These are phyloP conservation scores for Cryptococcus jaspeensis DNA, from an alignment of 1,284 basidiomycete species.

Conservation along the genomic window DNA sequence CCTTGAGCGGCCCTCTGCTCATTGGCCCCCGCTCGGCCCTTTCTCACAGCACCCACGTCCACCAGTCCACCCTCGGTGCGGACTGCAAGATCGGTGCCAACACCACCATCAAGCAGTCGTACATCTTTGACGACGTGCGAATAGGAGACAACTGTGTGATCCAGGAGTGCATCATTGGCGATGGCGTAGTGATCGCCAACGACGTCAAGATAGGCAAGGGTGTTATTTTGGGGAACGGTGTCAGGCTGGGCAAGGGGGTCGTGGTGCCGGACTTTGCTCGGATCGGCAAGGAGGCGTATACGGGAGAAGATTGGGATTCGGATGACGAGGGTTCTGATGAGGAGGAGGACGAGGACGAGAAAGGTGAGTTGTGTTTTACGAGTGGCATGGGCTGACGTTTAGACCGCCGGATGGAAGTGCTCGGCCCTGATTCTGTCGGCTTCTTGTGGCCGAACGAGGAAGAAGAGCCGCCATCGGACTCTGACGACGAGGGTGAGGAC, in stretches of 20 bases:
- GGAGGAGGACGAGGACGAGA: slow-evolving; percentile 49
- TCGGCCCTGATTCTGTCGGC: slow-evolving; percentile 45
- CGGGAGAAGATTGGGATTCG: slow-evolving; percentile 67
- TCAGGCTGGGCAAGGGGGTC: slow-evolving; percentile 70
- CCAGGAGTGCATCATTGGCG: slow-evolving; percentile 64
- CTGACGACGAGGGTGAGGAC: slow-evolving; percentile 47
- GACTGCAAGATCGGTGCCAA: slow-evolving; percentile 77
- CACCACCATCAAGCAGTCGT: slow-evolving; percentile 68
- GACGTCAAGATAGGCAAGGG: slow-evolving; percentile 54
- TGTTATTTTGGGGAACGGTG: slow-evolving; percentile 65
- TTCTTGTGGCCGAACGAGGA: slow-evolving; percentile 52
- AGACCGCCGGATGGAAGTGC: slow-evolving; percentile 25
- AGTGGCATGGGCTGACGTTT: slow-evolving; percentile 1
- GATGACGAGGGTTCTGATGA: slow-evolving; percentile 55
- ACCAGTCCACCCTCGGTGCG: slow-evolving; percentile 69
- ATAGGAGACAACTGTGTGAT: slow-evolving; percentile 76
- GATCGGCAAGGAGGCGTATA: slow-evolving; percentile 70
- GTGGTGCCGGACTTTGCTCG: slow-evolving; percentile 67
- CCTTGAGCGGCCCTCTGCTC: slow-evolving; percentile 38
- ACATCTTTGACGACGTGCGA: slow-evolving; percentile 74
- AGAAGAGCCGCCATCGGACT: slow-evolving; percentile 40
- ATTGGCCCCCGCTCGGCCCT: slow-evolving; percentile 40
- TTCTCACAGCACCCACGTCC: slow-evolving; percentile 41
- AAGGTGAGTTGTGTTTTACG: slow-evolving; percentile 13
- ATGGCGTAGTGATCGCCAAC: slow-evolving; percentile 48